Percentiles rank a stretch among this genome's conserved stretches.
These are phyloP conservation scores for Phytophthora agathidicida DNA, from an alignment of 352 stramenopile genomes.

Conservation along the genomic window DNA sequence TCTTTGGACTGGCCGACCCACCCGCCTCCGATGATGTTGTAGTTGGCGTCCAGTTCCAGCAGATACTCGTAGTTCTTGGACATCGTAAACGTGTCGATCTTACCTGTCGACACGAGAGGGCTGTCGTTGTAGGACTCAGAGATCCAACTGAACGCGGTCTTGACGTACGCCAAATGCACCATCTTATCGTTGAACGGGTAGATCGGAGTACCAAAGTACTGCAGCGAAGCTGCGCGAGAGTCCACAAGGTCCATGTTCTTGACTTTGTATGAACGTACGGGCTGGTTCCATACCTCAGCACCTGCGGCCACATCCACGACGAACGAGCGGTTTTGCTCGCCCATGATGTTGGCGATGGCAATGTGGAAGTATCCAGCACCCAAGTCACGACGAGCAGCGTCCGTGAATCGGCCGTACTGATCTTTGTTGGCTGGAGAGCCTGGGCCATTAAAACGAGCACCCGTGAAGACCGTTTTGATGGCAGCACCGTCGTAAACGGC, in stretches of 20 bases:
- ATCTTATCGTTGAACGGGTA: constrained; percentile 41
- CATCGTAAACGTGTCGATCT: constrained; percentile 26
- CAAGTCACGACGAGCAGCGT: constrained; percentile 31
- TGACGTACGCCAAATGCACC: constrained; percentile 25
- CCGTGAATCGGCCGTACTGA: constrained; percentile 27
- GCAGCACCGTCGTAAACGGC: constrained; percentile 28
- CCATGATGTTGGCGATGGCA: constrained; percentile 36
- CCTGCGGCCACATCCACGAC: constrained; percentile 31
- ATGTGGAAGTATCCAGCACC: constrained; percentile 38
- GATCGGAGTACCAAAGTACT: constrained; percentile 19
- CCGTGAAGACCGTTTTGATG: constrained; percentile 32
- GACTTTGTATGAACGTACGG: constrained; percentile 28
- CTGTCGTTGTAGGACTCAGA: constrained; percentile 27
- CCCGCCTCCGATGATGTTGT: constrained; percentile 47
- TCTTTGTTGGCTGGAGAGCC: constrained; percentile 21
- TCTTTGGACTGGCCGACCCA: constrained; percentile 35
- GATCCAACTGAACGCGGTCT: constrained; percentile 34
- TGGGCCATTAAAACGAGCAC: constrained; percentile 29
- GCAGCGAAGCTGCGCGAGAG: constrained; percentile 7
- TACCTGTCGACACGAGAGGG: constrained; percentile 23
- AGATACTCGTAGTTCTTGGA: constrained; percentile 42
- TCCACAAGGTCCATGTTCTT: constrained; percentile 20
- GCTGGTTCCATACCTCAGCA: constrained; percentile 42
- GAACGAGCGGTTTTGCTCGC: constrained; percentile 26
- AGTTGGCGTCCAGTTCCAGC: constrained; percentile 36